Evolutionary conservation across 768 basidiomycete species (phyloP), one percentile per base, ranked within the genome.

Genomic region (Bullera alba): DNA sequence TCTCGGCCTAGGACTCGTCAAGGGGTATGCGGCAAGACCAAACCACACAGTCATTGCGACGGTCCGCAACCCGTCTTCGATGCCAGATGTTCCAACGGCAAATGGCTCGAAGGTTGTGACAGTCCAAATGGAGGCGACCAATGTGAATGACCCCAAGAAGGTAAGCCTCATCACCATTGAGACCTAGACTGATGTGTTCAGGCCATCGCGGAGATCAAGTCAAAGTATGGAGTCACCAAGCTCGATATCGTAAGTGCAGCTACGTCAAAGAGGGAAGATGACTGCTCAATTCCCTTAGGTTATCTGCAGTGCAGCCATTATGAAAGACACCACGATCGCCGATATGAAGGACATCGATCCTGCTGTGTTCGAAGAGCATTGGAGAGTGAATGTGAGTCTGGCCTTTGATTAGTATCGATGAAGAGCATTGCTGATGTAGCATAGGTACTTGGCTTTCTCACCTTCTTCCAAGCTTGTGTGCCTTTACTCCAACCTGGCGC

Each of bases 401-500:
- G 25, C 16, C 28, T 16, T 34, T 25, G 5, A 10, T 26, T 22
- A 25, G 16, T 35, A 39, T n/a, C 15, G 28, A 34, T 22, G 29
- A 35, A 21, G 15, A 15, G 8, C 8, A 28, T 30, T 7, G 26
- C n/a, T n/a, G 43, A 10, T 14, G 7, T 17, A 29, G 17, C 16
- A 34, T 35, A 65, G 64, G 58, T 60, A 4, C 56, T 66, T 15
- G 64, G 58, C 16, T 45, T 51, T 3, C 36, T 66, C 5, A 47
- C 56, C 10, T 37, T 66, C 37, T 66, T 51, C 29, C 64, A 66
- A 54, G 64, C 64, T 22, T 51, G 51, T 36, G 43, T 60, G 5
- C 61, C 61, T 3, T 46, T 60, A 6, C 51, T 66, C 36, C 34
- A 48, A n/a, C 46, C 56, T 22, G 61, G 59, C 16, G 46, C 51